phyloP scores from a whole-genome alignment of 2,329 filamentous ascomycete genomes.

The Xylariaceae sp. region DNA sequence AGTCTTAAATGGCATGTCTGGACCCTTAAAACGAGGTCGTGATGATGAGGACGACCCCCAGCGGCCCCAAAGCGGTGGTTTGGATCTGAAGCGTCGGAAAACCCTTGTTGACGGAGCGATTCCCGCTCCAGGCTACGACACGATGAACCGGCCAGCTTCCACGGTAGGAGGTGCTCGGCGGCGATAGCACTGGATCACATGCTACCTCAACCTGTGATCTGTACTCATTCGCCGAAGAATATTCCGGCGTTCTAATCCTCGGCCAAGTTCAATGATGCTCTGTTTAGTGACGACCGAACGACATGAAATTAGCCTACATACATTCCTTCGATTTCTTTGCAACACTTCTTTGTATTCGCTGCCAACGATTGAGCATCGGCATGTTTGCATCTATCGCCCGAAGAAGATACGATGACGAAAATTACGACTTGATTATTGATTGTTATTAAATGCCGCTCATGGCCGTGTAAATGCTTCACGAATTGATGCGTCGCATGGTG shows the following conservation, averaged over 20 bases:
- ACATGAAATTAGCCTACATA: conserved; percentile 22
- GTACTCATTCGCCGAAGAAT: conserved; percentile 5
- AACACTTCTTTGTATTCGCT: conserved; percentile 48
- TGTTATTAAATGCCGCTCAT: conserved; percentile 44
- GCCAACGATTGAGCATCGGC: conserved; percentile 44
- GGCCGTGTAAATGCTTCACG: conserved; percentile 46
- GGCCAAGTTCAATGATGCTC: conserved; percentile 30
- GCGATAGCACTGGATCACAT: conserved; percentile 33
- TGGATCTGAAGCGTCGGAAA: conserved; percentile 80
- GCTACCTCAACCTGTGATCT: conserved; percentile 9
- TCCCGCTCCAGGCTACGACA: conserved; percentile 57
- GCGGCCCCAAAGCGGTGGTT: conserved; percentile 68
- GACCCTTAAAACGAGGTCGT: conserved; percentile 54
- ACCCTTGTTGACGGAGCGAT: conserved; percentile 70
- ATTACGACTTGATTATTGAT: conserved; percentile 48
- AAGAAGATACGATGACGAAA: conserved; percentile 49
- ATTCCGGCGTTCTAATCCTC: not conserved
- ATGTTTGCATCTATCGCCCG: conserved; percentile 39
- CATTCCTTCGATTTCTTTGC: conserved; percentile 38
- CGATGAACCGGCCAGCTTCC: conserved; percentile 56
- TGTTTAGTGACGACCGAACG: conserved; percentile 29
- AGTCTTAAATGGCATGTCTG: conserved; percentile 67
- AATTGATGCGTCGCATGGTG: conserved; percentile 44
- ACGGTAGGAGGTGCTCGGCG: conserved; percentile 47
- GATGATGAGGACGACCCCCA: conserved; percentile 66